A percentile compares a stretch with the other conserved stretches of the same genome.
phyloP scores from a whole-genome alignment of 441 rosid genomes.

The Mallotus japonicus region DNA sequence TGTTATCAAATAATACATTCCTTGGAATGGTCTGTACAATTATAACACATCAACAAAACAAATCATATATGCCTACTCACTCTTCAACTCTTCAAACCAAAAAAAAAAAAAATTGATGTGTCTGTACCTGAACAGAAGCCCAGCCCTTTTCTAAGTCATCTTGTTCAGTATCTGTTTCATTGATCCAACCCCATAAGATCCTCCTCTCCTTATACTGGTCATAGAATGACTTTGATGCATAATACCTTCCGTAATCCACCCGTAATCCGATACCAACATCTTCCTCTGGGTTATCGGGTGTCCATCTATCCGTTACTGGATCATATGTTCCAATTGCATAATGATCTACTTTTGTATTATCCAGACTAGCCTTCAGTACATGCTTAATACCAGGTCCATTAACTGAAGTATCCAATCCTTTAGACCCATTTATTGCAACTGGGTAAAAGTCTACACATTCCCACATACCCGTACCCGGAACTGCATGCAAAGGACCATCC shows the following conservation, averaged over 20 bases:
- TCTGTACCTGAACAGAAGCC: slow-evolving; percentile 76
- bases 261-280: slow-evolving; percentile 73
- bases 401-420: slow-evolving; percentile 60
- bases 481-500: slow-evolving; percentile 55
- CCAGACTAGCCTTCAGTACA: slow-evolving; percentile 78
- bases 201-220: slow-evolving; percentile 60
- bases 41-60: background rate
- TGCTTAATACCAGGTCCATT: slow-evolving; percentile 59
- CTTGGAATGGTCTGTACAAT: slow-evolving; percentile 67
- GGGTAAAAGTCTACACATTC: slow-evolving; percentile 92
- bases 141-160: slow-evolving; percentile 73
- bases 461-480: slow-evolving; percentile 91
- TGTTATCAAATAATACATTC: slow-evolving; percentile 56
- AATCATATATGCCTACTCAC: too few species aligned
- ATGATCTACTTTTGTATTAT: slow-evolving; percentile 54
- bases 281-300: slow-evolving; percentile 58
- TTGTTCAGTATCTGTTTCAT: slow-evolving; percentile 66
- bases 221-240: slow-evolving; percentile 78
- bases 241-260: slow-evolving; percentile 69
- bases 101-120: background rate
- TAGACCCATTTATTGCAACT: slow-evolving; percentile 44
- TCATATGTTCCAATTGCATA: slow-evolving; percentile 73
- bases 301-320: slow-evolving; percentile 49
- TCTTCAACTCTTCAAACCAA: background rate
- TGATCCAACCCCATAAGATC: slow-evolving; percentile 75